These are phyloP conservation scores for Furcasterigmium sp. DNA, from an alignment of 2,329 filamentous ascomycete species.

Conservation along the genomic window DNA sequence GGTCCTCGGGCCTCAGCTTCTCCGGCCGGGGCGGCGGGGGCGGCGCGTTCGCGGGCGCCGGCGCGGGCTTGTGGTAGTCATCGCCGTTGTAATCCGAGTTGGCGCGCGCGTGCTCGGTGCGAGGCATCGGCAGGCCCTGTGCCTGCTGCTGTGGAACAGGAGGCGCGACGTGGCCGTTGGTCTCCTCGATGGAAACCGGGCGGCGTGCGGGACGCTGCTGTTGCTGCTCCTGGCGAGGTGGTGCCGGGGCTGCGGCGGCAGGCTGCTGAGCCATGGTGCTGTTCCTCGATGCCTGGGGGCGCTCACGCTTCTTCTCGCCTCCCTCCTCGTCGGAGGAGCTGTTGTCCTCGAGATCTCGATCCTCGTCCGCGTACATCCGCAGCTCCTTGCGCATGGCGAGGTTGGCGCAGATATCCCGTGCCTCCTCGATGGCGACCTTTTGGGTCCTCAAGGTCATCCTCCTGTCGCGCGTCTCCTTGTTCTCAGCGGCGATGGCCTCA, in stretches of 20 bases:
- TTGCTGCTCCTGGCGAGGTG: no score
- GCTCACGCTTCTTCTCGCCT: slow-evolving; percentile 1
- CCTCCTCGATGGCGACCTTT: slow-evolving; percentile 46
- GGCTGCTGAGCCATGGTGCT: neutral
- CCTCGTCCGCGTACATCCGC: slow-evolving; percentile 25
- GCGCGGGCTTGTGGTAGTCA: slow-evolving; percentile 13
- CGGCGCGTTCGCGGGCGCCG: slow-evolving; percentile 15
- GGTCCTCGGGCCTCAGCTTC: slow-evolving; percentile 21
- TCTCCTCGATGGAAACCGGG: neutral
- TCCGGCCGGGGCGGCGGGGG: slow-evolving; percentile 26
- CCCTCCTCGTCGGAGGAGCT: slow-evolving; percentile 20
- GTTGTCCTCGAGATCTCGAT: slow-evolving; percentile 16
- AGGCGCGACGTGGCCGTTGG: slow-evolving; percentile 4
- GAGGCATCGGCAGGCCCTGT: slow-evolving; percentile 5
- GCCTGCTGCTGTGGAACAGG: neutral
- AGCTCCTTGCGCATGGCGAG: slow-evolving; percentile 49
- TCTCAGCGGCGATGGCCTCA: slow-evolving; percentile 47
- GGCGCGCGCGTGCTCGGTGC: slow-evolving; percentile 6
- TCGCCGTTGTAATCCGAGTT: slow-evolving; percentile 11
- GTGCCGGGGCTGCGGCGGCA: neutral
- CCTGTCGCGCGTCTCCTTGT: slow-evolving; percentile 46
- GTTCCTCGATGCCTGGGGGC: neutral
- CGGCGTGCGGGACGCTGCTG: neutral
- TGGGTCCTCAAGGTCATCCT: slow-evolving; percentile 40
- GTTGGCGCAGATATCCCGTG: slow-evolving; percentile 41